Evolutionary conservation across 805 yeast species (phyloP).

Genomic region (Metschnikowia aberdeeniae): DNA sequence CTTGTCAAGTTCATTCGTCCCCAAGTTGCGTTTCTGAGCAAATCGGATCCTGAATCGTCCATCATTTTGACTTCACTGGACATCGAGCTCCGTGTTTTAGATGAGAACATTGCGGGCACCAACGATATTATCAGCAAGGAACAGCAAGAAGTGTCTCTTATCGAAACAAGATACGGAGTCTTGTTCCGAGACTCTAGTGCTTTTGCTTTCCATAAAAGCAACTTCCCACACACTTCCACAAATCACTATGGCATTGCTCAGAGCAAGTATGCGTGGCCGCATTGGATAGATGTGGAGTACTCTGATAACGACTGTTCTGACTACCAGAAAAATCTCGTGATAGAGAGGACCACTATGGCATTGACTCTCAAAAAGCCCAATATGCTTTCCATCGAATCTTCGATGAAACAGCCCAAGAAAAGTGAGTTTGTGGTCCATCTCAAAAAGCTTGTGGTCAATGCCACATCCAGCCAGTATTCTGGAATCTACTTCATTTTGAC

Average conservation of each 20-base stretch:
- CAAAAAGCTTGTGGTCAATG: conserved; percentile 36
- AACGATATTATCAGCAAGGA: conserved; percentile 31
- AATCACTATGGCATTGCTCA: conserved; percentile 6
- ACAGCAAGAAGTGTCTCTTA: conserved; percentile 34
- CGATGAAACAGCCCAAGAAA: conserved; percentile 17
- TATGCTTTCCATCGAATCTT: conserved; percentile 36
- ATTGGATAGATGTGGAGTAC: conserved; percentile 20
- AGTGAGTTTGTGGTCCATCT: conserved; percentile 32
- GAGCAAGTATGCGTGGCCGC: conserved; percentile 12
- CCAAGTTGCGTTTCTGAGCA: conserved; percentile 65
- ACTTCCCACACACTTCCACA: conserved; percentile 10
- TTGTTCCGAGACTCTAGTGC: conserved; percentile 53
- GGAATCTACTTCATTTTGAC: conserved; percentile 32
- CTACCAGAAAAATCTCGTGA: conserved; percentile 25
- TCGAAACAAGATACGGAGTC: conserved; percentile 57
- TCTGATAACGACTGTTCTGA: conserved; percentile 23
- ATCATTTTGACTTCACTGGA: conserved; percentile 54
- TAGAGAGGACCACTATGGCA: conserved; percentile 39
- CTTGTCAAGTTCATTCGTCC: conserved; percentile 71
- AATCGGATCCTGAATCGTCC: conserved; percentile 44
- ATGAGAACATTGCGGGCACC: conserved; percentile 40
- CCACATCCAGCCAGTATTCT: conserved; percentile 37
- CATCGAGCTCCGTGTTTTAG: conserved; percentile 51
- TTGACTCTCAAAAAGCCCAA: conserved; percentile 50
- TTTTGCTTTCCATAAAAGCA: conserved; percentile 44